phyloP scores from a whole-genome alignment of 108 stramenopile genomes.

The Discostella stelligeroides region DNA sequence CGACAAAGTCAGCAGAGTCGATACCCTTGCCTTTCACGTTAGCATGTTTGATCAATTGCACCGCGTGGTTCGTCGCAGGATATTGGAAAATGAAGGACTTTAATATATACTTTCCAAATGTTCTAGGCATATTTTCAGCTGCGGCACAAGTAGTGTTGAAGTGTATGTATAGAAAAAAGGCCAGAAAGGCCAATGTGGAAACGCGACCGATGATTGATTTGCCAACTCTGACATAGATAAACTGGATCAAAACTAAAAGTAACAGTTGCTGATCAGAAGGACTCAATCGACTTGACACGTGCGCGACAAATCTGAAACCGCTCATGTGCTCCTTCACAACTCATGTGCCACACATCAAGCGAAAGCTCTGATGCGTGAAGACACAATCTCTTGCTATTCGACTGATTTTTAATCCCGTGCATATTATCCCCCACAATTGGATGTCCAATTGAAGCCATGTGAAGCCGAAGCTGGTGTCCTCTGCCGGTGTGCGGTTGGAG shows the following conservation, averaged over 20 bases:
- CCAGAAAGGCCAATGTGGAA: background rate
- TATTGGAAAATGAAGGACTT: conserved; percentile 70
- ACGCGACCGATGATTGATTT: background rate
- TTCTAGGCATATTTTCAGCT: conserved; percentile 70
- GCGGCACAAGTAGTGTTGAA: conserved; percentile 63
- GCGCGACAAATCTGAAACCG: conserved; percentile 1
- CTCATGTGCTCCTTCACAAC: background rate
- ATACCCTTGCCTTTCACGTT: conserved; percentile 87
- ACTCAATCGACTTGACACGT: background rate
- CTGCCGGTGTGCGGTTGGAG: conserved; percentile 66
- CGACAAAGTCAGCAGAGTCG: conserved; percentile 67
- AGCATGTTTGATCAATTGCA: conserved; percentile 73
- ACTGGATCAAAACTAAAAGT: too few relatives aligned
- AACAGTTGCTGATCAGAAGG: background rate
- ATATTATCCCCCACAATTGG: conserved; percentile 66
- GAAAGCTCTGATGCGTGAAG: conserved; percentile 18
- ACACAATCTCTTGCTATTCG: conserved; percentile 10
- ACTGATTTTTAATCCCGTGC: too few relatives aligned
- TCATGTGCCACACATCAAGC: conserved; percentile 14
- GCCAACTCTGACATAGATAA: too few relatives aligned
- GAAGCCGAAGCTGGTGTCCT: conserved; percentile 77
- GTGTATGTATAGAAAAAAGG: background rate
- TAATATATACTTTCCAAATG: conserved; percentile 78
- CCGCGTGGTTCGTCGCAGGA: conserved; percentile 70
- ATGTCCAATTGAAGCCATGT: conserved; percentile 58